Evolutionary conservation across 495 filamentous ascomycete species (phyloP), one percentile per base, ranked within the genome.

Genomic region (Entonaema liquescens): DNA sequence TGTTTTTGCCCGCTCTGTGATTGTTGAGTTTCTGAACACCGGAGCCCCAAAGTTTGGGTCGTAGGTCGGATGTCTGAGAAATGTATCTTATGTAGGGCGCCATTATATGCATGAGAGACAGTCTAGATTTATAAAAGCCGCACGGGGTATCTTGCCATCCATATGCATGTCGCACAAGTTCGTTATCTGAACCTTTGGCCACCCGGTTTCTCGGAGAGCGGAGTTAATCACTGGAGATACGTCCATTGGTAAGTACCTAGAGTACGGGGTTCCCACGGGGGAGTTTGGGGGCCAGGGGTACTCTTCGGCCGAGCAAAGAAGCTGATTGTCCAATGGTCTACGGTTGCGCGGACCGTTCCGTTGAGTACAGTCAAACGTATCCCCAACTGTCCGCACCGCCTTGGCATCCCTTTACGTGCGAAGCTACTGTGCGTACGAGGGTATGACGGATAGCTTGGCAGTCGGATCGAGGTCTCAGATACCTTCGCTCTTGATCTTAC

Each of bases 241-340:
- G 29, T 52, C 26, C 19, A 70, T 70, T 70, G 59, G 67, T 54
- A 38, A 42, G 19, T 11, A 33, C 1, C 6, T 9, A 44, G 29
- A 19, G 15, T 71, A 66, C 58, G 57, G 62, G 68, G 63, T 59
- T 71, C 68, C 62, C 53, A 67, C 68, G 62, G 68, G 56, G 57
- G 52, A 33, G 1, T 19, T 49, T 35, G 57, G 62, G 56, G 58
- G 40, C 6, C 47, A 44, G 13, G 56, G n/a, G 12, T 5, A 2
- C 25, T 52, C 31, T 19, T 62, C 59, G 29, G 23, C 59, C 66
- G 33, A 68, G 23, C 28, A 11, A 26, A 29, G 55, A 9, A 35
- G 47, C 35, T 60, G 35, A 56, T 47, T 21, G 36, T 19, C 26
- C 23, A 49, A 9, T 8, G 17, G 25, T 2, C 5, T 40, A n/a